Base-by-base conservation (phyloP, 2,329 filamentous ascomycete genomes). In the Curvularia hawaiiensis region DNA sequence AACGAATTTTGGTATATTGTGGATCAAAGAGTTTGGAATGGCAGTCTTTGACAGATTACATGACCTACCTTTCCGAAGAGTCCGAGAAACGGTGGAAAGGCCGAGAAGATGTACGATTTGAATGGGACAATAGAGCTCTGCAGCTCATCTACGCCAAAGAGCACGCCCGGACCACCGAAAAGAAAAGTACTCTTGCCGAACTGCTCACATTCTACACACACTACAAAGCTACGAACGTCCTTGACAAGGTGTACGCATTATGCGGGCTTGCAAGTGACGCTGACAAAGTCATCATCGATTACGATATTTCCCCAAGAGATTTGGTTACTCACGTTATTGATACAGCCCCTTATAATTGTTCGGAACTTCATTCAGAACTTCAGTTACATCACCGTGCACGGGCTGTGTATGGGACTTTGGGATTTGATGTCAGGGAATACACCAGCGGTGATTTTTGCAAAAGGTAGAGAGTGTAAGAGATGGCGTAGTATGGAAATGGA, bases 161-260 rank as follows among this genome's bases (percentile, higher is more conserved):
- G 18, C n/a, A 9, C 20, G 18, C 18, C 3, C 38, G 38, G n/a
- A 10, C 20, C n/a, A 20, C 5, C 8, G 18, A 20, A 22, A 18
- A 14, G 18, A 12, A 12, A 22, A 22, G 9, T 4, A 20, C 18
- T 22, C 8, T 41, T 22, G 18, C 10, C 14, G 39, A 41, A 41
- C 18, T 41, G 4, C 20, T 41, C 39, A 3, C 2, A 6, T 14
- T 16, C 10, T 41, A 41, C 20, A 12, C 7, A 14, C 2, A 11
- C 7, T 30, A 0, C 2, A 10, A 28, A 26, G 50, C 40, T n/a
- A 14, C 50, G 7, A 38, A 52, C 31, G 8, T 44, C 2, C 40
- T 52, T 7, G 40, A 52, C 20, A 44, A 51, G 20, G 49, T 51
- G 16, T 44, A 43, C 7, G 39, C 24, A 7, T 28, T 51, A n/a